Evolutionary conservation across 1,139 yeast species (phyloP).

Genomic region (Yamadazyma sp.): DNA sequence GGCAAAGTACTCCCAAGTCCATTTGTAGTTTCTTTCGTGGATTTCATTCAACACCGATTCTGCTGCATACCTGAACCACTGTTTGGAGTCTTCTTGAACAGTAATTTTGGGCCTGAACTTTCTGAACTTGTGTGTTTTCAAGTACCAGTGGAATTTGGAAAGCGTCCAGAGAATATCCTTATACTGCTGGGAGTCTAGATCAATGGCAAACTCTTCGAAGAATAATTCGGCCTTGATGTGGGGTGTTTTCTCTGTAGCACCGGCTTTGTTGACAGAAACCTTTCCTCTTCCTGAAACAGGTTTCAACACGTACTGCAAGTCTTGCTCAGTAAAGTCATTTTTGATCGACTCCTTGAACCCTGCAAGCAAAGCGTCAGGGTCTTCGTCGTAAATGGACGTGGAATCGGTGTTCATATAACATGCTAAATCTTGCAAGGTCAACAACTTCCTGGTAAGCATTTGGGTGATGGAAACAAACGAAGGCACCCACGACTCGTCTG

Average conservation of each 20-base stretch:
- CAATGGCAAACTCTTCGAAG: constrained; percentile 86
- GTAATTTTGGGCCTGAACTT: constrained; percentile 64
- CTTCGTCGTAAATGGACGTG: constrained; percentile 44
- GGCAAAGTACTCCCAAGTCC: constrained; percentile 87
- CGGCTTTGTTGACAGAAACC: constrained; percentile 74
- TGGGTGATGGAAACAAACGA: constrained; percentile 77
- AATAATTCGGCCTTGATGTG: constrained; percentile 74
- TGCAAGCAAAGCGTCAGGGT: constrained; percentile 42
- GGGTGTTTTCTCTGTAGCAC: constrained; percentile 68
- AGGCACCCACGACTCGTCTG: constrained; percentile 84
- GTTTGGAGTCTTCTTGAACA: constrained; percentile 65
- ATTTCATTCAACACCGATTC: constrained; percentile 72
- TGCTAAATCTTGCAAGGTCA: constrained; percentile 73
- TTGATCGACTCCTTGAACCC: constrained; percentile 35
- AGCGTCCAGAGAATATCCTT: constrained; percentile 79
- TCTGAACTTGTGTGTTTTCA: constrained; percentile 73
- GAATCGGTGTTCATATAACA: constrained; percentile 84
- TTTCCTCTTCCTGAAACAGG: constrained; percentile 93
- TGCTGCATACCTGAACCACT: constrained; percentile 84
- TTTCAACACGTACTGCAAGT: constrained; percentile 66
- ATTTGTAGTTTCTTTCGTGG: constrained; percentile 73
- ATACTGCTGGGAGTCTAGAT: constrained; percentile 82
- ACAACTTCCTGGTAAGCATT: constrained; percentile 68
- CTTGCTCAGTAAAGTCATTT: constrained; percentile 21
- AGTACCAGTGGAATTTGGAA: constrained; percentile 77